Evolutionary conservation across 2,329 filamentous ascomycete genomes (phyloP), one percentile per base, ranked within the genome.

Genomic region (Aureobasidium leucospermi): DNA sequence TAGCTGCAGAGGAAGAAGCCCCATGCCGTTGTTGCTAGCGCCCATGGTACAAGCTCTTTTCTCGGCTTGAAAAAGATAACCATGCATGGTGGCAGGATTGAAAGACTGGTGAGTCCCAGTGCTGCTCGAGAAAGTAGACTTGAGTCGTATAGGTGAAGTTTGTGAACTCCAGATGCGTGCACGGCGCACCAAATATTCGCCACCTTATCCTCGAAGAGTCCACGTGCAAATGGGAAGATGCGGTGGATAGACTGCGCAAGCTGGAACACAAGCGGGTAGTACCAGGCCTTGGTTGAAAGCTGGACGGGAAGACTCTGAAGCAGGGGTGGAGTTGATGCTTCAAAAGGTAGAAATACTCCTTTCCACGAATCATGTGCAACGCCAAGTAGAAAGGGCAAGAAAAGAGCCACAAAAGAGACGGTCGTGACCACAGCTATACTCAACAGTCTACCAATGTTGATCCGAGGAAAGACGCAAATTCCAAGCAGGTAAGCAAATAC

Each of bases 1-100:
- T 96, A 99, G 67, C 90, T 95, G 76, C 95, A 97, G 15, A 99
- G 79, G 72, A 97, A 99, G 78, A 99, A 99, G 0, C 88, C 93
- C 94, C 94, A 99, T 1, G 92, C 89, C 0, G 89, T 91, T 1
- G 88, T 82, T 1, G 92, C 87, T 60, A 97, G 84, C 0, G 89
- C 89, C 38, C 89, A 81, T 1, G 91, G 91, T 13, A 97, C 75
- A 4, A 94, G 79, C 43, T 86, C 83, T 66, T 87, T 92, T 49
- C 84, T 83, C 0, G 94, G 94, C 52, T 85, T 85, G 59, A 90
- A 71, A 70, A 96, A 89, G 31, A 97, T 80, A 52, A 96, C 80
- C 4, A 87, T 66, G 68, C 91, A 96, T 0, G 93, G 87, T 0
- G 90, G 86, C 0, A 88, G 71, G 60, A 96, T 95, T 1, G 90